Base-by-base conservation (phyloP, 345 rosid species). In the Luvunga scandens region DNA sequence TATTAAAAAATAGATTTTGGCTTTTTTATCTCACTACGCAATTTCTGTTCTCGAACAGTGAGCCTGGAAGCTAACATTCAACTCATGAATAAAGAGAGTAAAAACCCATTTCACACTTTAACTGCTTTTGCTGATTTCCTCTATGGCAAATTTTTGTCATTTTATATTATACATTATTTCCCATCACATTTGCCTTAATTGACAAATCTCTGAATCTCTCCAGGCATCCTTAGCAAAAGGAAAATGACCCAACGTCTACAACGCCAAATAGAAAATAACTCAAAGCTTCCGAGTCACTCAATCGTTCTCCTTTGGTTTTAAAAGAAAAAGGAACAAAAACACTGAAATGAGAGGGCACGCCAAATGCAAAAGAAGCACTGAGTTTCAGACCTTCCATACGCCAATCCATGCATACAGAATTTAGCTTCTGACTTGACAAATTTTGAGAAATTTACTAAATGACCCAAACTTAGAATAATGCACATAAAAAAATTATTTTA, bases 361-460 rank as follows among this genome's bases (percentile, higher is more conserved):
- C 42, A 53, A 48, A 53, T 28, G 77, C 73, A 22, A 31, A 7
- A 67, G 19, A 42, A 30, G 62, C 74, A 39, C 39, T 14, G 48
- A 24, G 60, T 73, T 79, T 75, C 36, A 79, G 55, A 66, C 59
- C 55, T 45, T 50, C 66, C 38, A 31, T 45, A 14, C 69, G 34
- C 28, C 68, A 53, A 68, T 61, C 55, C 10, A 45, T 63, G 57
- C 13, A 39, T 12, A 30, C 33, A 6, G 56, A 2, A 80, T 28
- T 45, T 62, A 77, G 61, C 67, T 64, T 73, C 69, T 69, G 60
- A 82, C 79, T 63, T 33, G 55, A 71, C 31, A 78, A 21, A 7
- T 5, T 45, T 67, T 53, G 7, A 53, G 56, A 50, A 50, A 50
- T 50, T 50, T 10, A 42, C 48, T 42, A 42, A 42, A 42, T 42